Conservation (phyloP, 345 rosid genomes). For the Bruguiera parviflora region DNA sequence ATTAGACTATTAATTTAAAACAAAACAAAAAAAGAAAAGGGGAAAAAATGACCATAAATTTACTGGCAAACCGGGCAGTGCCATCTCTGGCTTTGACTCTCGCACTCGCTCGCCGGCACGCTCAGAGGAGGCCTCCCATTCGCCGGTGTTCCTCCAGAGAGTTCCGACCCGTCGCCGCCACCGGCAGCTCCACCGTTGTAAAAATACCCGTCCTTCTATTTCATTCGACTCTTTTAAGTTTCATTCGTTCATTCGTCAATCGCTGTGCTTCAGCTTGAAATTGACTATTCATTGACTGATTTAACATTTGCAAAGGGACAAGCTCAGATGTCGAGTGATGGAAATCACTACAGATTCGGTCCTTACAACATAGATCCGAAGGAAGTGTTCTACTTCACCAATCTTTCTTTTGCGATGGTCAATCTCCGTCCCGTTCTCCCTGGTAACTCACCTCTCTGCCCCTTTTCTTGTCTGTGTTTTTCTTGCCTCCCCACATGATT, state of each 20-base stretch:
- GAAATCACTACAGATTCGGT: conserved; percentile 43
- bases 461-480: not conserved
- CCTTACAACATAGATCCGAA: conserved; percentile 62
- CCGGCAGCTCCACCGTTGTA: not conserved
- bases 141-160: not conserved
- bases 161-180: not conserved
- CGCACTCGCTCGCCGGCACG: not conserved
- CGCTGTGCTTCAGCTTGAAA: too few species aligned
- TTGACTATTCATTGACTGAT: not conserved
- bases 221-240: too few species aligned
- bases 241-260: not conserved
- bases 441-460: conserved; percentile 35
- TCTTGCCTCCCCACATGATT: too few species aligned
- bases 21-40: too few species aligned
- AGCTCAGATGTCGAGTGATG: conserved; percentile 19
- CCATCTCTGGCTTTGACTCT: not conserved
- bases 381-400: conserved; percentile 75
- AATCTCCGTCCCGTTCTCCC: conserved; percentile 87
- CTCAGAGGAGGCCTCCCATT: not conserved
- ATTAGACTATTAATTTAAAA: too few species aligned
- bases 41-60: too few species aligned
- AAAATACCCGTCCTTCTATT: not conserved
- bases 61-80: not conserved
- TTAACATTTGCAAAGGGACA: conserved; percentile 24
- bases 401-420: conserved; percentile 76